Evolutionary conservation across 2,329 filamentous ascomycete species (phyloP), one percentile per base, ranked within the genome.

Genomic region (Aspergillus ustus): DNA sequence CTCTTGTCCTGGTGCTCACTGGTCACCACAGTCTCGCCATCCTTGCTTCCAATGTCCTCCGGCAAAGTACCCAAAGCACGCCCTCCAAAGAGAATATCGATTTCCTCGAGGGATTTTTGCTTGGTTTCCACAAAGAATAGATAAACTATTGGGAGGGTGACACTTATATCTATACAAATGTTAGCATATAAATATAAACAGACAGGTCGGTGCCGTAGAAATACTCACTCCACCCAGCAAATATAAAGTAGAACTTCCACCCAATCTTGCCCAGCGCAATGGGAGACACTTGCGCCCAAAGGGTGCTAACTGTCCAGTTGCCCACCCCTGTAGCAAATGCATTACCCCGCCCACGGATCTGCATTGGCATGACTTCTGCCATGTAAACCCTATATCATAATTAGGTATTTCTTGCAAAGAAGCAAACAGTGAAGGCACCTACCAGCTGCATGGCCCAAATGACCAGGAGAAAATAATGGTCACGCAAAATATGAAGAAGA

Each of bases 401-500:
- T 59, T 52, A 56, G 51, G 22, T 34, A 17, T 29, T 19, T 13
- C 15, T 40, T 7, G 37, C 29, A 28, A 22, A 43, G 17, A 11
- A 37, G 20, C 31, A 13, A 34, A 8, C 28, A 13, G 25, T 15
- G 25, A 9, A 7, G 8, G 44, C 3, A 57, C 69, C 49, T 56
- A 73, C 69, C 71, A 74, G 54, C 71, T 72, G 55, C 68, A 70
- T 7, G 85, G 84, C 1, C 86, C 83, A 75, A 86, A 88, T 0
- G 84, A 86, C 48, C 86, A 69, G 4, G 84, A 85, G 66, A 87
- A 89, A 66, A 87, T 83, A 15, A 83, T 80, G 22, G 84, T 84
- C 55, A 87, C 85, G 52, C 82, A 81, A 71, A 89, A 90, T n/a
- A 90, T 73, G 75, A 90, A 89, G 66, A 87, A 86, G 19, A 90